phyloP scores from a whole-genome alignment of 2,329 filamentous ascomycete genomes.

The Talaromyces sp. region DNA sequence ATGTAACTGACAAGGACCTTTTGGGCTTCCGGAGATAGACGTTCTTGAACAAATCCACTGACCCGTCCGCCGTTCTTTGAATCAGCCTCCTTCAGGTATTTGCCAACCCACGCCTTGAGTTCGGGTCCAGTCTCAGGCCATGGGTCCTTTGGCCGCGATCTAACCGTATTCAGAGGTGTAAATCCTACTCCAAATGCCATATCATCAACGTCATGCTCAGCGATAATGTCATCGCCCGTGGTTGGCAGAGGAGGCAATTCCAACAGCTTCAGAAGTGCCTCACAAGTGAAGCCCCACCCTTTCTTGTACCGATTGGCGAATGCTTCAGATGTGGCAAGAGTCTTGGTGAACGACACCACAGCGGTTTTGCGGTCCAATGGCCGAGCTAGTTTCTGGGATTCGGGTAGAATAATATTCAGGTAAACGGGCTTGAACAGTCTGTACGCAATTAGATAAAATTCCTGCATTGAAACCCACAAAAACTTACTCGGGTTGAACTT shows the following conservation, averaged over 20 bases:
- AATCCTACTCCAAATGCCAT: conserved; percentile 92
- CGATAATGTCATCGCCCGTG: conserved; percentile 68
- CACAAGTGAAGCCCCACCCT: conserved; percentile 87
- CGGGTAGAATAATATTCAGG: conserved; percentile 76
- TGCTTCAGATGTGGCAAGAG: conserved; percentile 75
- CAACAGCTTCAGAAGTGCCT: conserved; percentile 80
- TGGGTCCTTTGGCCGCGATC: conserved; percentile 66
- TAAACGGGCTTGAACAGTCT: conserved; percentile 80
- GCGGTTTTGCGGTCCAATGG: conserved; percentile 90
- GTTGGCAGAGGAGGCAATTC: conserved; percentile 78
- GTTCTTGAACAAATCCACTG: conserved; percentile 64
- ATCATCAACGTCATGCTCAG: conserved; percentile 89
- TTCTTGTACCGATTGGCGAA: conserved; percentile 80
- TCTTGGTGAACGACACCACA: conserved; percentile 89
- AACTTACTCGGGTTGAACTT: conserved; percentile 63
- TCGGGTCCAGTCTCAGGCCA: conserved; percentile 81
- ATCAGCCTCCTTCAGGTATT: conserved; percentile 74
- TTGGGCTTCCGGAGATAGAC: conserved; percentile 59
- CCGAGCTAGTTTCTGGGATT: conserved; percentile 80
- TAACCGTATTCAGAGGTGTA: conserved; percentile 88
- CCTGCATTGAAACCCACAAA: neutral
- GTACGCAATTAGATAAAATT: neutral
- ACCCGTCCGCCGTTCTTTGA: conserved; percentile 66
- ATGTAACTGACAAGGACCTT: conserved; percentile 46
- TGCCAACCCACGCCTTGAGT: conserved; percentile 74